Base-by-base conservation (phyloP, 805 yeast genomes). In the Zygosaccharomyces bisporus region DNA sequence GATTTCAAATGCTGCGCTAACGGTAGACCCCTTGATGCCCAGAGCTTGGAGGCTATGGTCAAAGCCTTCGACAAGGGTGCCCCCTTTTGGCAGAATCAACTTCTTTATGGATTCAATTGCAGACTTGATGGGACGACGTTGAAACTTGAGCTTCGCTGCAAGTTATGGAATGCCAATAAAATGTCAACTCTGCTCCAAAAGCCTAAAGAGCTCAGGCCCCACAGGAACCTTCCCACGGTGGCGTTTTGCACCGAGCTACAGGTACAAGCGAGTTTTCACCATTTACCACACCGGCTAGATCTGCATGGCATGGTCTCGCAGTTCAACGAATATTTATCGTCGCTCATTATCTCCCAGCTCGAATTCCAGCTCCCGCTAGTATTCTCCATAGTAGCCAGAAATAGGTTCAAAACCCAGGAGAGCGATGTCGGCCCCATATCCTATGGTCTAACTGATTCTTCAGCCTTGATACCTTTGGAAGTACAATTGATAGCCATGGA, bases 341-440 rank as follows among this genome's bases (percentile, higher is more conserved):
- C 66, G 1, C 44, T 65, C 23, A 31, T 65, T 8, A n/a, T 62
- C 2, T 60, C 66, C 0, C 61, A 66, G 35, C 49, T 66, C 40
- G 72, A 68, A 40, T 61, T 64, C 33, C 58, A 56, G 29, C 59
- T 56, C 45, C 71, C 72, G 3, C 44, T 67, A 19, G 58, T 64
- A 4, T 68, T 67, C 40, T 64, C 63, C 10, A 42, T 41, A 17
- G 42, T 41, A 1, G 49, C 60, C 4, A 51, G 70, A 41, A 40
- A 43, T 1, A 40, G 54, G 4, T 46, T 63, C 2, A 36, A 35
- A 9, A 18, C 41, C 14, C 66, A 64, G 36, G 55, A 51, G 34
- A 25, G 36, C 3, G 49, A 55, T 19, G 40, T 58, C 12, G 64
- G 60, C 0, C 58, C 60, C 9, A 46, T 63, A 14, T 63, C 66